Base-by-base conservation (phyloP, 306 rosid species). In the Acacia acuminata region DNA sequence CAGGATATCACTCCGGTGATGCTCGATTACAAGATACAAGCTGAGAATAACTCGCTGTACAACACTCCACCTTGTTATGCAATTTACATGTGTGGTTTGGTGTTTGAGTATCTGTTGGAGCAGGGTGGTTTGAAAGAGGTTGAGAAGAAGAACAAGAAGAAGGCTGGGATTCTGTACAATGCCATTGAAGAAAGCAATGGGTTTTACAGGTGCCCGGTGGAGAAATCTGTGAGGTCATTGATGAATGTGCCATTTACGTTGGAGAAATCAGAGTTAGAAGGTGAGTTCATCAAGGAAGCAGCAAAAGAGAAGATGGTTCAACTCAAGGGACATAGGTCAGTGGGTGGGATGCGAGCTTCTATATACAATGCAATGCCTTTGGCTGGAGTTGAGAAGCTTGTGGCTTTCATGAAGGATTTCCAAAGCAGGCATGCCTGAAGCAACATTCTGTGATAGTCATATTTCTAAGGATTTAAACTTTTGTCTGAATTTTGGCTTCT, bases 321-420 rank as follows among this genome's bases (percentile, higher is more conserved):
- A 89, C 99, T 96, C 24, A 96, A 96, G 88, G 98, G 99, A 10
- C 99, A 96, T 66, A 88, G 98, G 73, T 93, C 98, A 0, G 98
- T 96, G 67, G 99, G 99, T 63, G 99, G 99, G 1, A 94, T 96
- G 94, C 85, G 98, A 75, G 99, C 99, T 71, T 96, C 99, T 0
- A 96, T 96, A 38, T 96, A 96, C 82, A 96, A 96, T 84, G 99
- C 99, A 2, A 92, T 96, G 99, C 93, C 99, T 48, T 87, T 94
- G 88, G 94, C 98, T 84, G 99, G 99, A 13, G 94, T 94, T 81
- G 96, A 96, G 71, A 96, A 91, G 86, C 84, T 96, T 90, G 96
- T 96, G 47, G 98, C 87, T 91, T 92, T 96, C 94, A 96, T 92
- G 99, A 90, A 89, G 92, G 97, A 93, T 73, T 96, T 96, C 73